A percentile compares a stretch with the other conserved stretches of the same genome.
These are phyloP conservation scores for Oidiodendron maius DNA, from an alignment of 495 filamentous ascomycete species.

Conservation along the genomic window DNA sequence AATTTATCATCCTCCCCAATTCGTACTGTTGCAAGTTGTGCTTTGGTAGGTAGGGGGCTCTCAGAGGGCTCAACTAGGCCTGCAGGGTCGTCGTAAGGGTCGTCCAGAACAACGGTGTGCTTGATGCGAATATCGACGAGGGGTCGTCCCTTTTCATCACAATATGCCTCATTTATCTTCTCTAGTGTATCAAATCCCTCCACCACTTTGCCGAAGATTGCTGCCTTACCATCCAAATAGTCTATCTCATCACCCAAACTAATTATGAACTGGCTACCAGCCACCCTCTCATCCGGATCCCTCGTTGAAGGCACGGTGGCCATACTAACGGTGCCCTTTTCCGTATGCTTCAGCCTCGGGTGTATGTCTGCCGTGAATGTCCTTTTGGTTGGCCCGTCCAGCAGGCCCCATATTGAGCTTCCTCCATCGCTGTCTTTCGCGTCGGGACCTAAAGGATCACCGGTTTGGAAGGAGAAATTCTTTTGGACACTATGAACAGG, in stretches of 20 bases:
- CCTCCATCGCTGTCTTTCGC: conserved; percentile 82
- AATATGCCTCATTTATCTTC: conserved; percentile 85
- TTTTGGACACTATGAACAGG: conserved; percentile 84
- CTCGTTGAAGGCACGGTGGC: conserved; percentile 71
- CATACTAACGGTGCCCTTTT: conserved; percentile 91
- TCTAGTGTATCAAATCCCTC: conserved; percentile 90
- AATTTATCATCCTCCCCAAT: conserved; percentile 86
- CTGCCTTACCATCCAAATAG: conserved; percentile 82
- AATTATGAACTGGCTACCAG: conserved; percentile 85
- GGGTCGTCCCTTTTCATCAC: conserved; percentile 77
- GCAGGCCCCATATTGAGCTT: conserved; percentile 81
- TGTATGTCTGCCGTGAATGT: conserved; percentile 81
- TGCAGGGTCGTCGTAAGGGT: conserved; percentile 75
- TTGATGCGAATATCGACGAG: conserved; percentile 88
- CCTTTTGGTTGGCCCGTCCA: conserved; percentile 65
- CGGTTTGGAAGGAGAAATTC: conserved; percentile 90
- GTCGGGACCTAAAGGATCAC: conserved; percentile 83
- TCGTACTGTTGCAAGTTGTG: conserved; percentile 83
- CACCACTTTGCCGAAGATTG: conserved; percentile 91
- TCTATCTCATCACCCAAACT: conserved; percentile 84
- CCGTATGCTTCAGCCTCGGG: conserved; percentile 76
- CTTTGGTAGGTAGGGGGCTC: conserved; percentile 76
- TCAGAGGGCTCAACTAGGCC: conserved; percentile 68
- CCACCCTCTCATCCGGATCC: conserved; percentile 75
- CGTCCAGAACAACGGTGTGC: conserved; percentile 84